phyloP scores from a whole-genome alignment of 495 filamentous ascomycete species.

The Polyplosphaeria fusca region DNA sequence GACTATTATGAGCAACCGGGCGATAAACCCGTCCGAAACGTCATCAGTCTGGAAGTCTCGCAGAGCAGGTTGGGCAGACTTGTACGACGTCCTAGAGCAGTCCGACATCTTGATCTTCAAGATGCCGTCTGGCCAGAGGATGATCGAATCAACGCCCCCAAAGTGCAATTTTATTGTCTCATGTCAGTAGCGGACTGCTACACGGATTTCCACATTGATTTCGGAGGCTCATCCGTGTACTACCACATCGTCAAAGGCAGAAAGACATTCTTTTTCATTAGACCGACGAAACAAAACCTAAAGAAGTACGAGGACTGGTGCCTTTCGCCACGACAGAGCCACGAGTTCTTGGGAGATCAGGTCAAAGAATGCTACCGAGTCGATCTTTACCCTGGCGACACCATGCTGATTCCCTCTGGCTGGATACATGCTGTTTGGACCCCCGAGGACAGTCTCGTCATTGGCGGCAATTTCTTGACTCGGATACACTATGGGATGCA shows the following conservation, averaged over 20 bases:
- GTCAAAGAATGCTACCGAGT: constrained; percentile 74
- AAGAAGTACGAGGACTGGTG: constrained; percentile 80
- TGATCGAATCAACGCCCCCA: constrained; percentile 57
- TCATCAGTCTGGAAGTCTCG: constrained; percentile 74
- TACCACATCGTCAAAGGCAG: constrained; percentile 74
- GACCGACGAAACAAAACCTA: constrained; percentile 68
- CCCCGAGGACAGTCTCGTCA: constrained; percentile 70
- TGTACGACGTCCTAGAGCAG: constrained; percentile 66
- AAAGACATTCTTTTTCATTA: constrained; percentile 78
- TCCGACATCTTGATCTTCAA: constrained; percentile 68
- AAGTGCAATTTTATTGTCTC: constrained; percentile 68
- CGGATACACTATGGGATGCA: constrained; percentile 69
- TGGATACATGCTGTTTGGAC: constrained; percentile 85
- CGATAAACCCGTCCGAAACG: constrained; percentile 65
- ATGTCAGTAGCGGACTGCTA: constrained; percentile 80
- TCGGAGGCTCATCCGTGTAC: constrained; percentile 74
- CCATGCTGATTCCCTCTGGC: constrained; percentile 74
- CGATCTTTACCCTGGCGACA: constrained; percentile 69
- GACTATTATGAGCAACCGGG: constrained; percentile 70
- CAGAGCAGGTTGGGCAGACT: constrained; percentile 62
- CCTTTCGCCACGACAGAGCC: constrained; percentile 67
- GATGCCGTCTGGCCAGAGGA: constrained; percentile 70
- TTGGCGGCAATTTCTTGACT: constrained; percentile 75
- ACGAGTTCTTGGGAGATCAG: constrained; percentile 62
- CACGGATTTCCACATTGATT: constrained; percentile 79